Conservation (phyloP, 768 basidiomycete genomes). For the Trametes gibbosa region DNA sequence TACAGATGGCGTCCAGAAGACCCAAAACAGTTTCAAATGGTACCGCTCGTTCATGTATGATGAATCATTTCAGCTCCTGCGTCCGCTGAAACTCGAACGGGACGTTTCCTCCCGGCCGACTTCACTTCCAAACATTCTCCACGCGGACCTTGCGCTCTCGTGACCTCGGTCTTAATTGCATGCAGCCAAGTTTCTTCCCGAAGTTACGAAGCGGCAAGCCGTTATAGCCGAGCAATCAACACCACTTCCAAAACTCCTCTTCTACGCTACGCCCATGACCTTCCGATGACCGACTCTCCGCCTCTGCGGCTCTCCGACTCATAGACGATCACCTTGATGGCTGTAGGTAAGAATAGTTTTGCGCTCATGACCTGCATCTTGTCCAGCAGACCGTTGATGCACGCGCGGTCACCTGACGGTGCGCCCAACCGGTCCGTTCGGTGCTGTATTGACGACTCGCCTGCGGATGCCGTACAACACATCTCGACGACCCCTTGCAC, state of each 20-base stretch:
- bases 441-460: not conserved
- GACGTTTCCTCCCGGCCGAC: not conserved
- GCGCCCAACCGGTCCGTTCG: not conserved
- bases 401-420: slow-evolving; percentile 4
- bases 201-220: not conserved
- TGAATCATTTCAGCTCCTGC: no score
- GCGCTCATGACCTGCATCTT: not conserved
- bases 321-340: not conserved
- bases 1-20: no score
- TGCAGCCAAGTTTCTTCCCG: not conserved
- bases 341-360: not conserved
- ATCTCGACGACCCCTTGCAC: not conserved
- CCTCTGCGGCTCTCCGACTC: slow-evolving; percentile 1
- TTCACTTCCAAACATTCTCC: not conserved
- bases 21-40: no score
- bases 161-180: not conserved
- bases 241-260: not conserved
- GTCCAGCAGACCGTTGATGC: not conserved
- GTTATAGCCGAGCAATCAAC: slow-evolving; percentile 2
- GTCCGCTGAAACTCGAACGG: not conserved
- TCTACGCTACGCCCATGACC: slow-evolving; percentile 6
- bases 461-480: not conserved
- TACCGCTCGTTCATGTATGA: no score
- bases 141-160: not conserved
- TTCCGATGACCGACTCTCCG: not conserved